phyloP scores from a whole-genome alignment of 495 filamentous ascomycete species.

The Trichoderma erinaceum region DNA sequence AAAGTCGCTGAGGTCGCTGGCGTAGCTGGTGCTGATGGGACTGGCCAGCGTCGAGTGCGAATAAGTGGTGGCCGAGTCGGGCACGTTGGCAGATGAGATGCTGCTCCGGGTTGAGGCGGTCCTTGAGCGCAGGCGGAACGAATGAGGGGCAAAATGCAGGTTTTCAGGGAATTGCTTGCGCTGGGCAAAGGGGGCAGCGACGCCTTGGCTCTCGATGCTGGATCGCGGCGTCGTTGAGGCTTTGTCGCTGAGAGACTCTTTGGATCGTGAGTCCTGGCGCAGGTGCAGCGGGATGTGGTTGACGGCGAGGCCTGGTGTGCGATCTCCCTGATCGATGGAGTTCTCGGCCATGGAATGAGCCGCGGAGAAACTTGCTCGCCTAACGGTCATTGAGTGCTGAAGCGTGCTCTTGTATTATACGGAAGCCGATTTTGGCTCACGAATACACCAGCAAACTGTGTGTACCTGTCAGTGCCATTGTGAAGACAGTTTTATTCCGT shows the following conservation, averaged over 20 bases:
- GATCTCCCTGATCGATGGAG: slow-evolving; percentile 5
- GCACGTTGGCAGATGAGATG: slow-evolving; percentile 7
- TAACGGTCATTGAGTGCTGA: not conserved
- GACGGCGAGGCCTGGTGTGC: not conserved
- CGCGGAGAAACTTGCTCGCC: not conserved
- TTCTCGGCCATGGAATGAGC: not conserved
- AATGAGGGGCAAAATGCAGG: not conserved
- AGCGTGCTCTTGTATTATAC: not conserved
- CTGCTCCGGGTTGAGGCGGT: slow-evolving; percentile 11
- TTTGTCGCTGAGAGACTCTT: not conserved
- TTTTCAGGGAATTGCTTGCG: slow-evolving; percentile 5
- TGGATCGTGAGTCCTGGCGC: not conserved
- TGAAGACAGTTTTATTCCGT: not conserved
- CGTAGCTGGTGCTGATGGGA: slow-evolving; percentile 15
- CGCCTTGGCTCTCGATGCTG: not conserved
- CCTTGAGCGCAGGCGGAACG: slow-evolving; percentile 14
- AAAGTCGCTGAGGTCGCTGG: slow-evolving; percentile 13
- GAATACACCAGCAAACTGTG: not conserved
- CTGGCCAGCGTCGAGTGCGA: slow-evolving; percentile 8
- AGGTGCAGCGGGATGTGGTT: not conserved
- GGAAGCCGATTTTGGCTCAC: not conserved
- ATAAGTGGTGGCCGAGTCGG: slow-evolving; percentile 17
- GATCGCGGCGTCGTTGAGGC: not conserved
- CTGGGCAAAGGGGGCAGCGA: not conserved
- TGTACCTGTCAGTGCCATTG: not conserved